These are phyloP conservation scores for Pythium oligandrum DNA, from an alignment of 352 stramenopile genomes.

Conservation along the genomic window DNA sequence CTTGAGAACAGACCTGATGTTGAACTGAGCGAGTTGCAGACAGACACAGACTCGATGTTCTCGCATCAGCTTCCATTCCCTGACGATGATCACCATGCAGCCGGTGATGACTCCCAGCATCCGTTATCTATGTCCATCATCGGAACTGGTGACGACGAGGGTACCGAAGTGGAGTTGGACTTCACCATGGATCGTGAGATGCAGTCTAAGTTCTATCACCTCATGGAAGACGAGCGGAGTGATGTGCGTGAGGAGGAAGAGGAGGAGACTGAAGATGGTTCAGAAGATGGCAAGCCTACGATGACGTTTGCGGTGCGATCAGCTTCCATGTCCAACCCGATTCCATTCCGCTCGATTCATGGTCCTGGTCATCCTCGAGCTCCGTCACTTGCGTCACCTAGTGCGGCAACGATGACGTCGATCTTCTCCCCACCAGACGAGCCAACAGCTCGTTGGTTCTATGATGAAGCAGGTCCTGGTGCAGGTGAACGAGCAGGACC, in stretches of 20 bases:
- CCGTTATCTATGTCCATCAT: conserved; percentile 83
- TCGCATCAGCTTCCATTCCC: conserved; percentile 53
- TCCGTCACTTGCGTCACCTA: conserved; percentile 2
- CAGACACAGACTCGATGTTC: conserved; percentile 65
- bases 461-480: conserved; percentile 45
- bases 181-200: conserved; percentile 71
- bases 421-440: conserved; percentile 65
- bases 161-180: conserved; percentile 80
- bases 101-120: conserved; percentile 24
- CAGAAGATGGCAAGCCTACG: conserved; percentile 18
- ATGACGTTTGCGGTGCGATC: background rate
- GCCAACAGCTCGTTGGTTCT: conserved; percentile 76
- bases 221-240: conserved; percentile 65
- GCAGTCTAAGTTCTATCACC: conserved; percentile 59
- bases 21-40: conserved; percentile 74
- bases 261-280: conserved; percentile 26
- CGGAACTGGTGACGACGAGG: conserved; percentile 55
- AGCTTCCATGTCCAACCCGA: conserved; percentile 1
- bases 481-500: conserved; percentile 31
- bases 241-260: conserved; percentile 27
- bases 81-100: conserved; percentile 23
- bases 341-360: too few relatives aligned
- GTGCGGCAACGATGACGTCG: conserved; percentile 31
- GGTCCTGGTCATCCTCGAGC: too few relatives aligned
- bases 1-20: conserved; percentile 48